Conservation (phyloP, 305 asterid genomes). For the Lippia alba region DNA sequence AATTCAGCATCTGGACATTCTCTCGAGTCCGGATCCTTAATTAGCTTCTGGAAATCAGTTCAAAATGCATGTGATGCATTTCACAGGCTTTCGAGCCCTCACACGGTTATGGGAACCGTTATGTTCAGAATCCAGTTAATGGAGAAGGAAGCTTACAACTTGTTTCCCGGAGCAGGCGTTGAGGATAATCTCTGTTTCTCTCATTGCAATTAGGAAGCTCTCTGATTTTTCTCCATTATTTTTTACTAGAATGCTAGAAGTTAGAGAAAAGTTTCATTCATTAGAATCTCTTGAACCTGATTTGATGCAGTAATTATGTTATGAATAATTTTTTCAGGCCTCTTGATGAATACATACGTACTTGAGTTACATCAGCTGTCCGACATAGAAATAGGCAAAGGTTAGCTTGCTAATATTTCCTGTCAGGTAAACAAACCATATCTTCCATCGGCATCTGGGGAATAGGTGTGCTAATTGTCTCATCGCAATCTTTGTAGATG, state of each 20-base stretch:
- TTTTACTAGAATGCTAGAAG: constrained; percentile 76
- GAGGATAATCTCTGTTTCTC: constrained; percentile 98
- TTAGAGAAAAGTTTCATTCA: constrained; percentile 31
- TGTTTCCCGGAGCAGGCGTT: constrained; percentile 75
- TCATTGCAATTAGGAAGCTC: constrained; percentile 84
- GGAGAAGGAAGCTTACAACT: constrained; percentile 28
- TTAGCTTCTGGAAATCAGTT: constrained; percentile 50
- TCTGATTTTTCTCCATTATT: constrained; percentile 86
- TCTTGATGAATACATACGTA: constrained; percentile 90
- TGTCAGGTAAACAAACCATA: constrained; percentile 95
- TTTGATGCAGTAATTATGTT: not conserved
- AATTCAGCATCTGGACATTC: constrained; percentile 68
- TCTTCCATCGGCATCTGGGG: constrained; percentile 99
- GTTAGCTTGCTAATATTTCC: constrained; percentile 38
- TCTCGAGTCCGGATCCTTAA: constrained; percentile 67
- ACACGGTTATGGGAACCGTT: constrained; percentile 97
- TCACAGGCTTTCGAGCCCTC: constrained; percentile 96
- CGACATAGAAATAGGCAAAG: constrained; percentile 97
- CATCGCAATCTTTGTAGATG: constrained; percentile 76
- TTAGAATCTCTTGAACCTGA: constrained; percentile 31
- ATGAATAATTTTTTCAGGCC: constrained; percentile 60
- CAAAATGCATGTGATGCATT: constrained; percentile 71
- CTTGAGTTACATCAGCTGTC: constrained; percentile 91
- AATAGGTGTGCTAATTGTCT: constrained; percentile 79
- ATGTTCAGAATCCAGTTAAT: constrained; percentile 47